A percentile compares a stretch with the other conserved stretches of the same genome.
phyloP scores from a whole-genome alignment of 352 stramenopile genomes.

The Pythium pyrilobum region DNA sequence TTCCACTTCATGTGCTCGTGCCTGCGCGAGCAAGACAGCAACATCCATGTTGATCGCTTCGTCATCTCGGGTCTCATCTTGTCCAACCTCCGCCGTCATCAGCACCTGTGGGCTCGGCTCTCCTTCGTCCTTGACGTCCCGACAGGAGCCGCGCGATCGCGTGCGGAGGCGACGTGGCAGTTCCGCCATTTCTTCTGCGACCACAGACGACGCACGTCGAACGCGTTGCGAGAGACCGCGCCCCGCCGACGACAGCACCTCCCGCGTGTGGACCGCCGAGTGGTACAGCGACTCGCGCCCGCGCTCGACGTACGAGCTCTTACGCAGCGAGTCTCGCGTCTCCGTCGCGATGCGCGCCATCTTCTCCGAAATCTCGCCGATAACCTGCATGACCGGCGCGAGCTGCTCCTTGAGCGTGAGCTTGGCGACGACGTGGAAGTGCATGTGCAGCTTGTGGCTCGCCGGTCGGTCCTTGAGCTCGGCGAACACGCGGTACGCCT shows the following conservation, averaged over 20 bases:
- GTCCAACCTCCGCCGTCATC: constrained; percentile 7
- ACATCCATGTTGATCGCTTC: constrained; percentile 3
- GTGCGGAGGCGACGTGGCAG: constrained; percentile 45
- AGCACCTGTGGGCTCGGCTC: constrained; percentile 5
- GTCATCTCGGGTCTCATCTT: not conserved
- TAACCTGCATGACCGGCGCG: constrained; percentile 36
- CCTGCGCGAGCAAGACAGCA: constrained; percentile 9
- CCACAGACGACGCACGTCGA: constrained; percentile 32
- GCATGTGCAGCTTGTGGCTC: constrained; percentile 24
- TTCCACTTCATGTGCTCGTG: constrained; percentile 13
- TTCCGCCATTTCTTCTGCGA: constrained; percentile 29
- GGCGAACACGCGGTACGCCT: constrained; percentile 49
- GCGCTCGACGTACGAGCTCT: constrained; percentile 33
- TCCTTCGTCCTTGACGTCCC: constrained; percentile 5
- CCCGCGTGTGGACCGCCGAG: constrained; percentile 44
- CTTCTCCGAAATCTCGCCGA: constrained; percentile 42
- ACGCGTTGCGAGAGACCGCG: constrained; percentile 42
- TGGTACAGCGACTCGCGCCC: constrained; percentile 47
- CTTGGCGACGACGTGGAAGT: constrained; percentile 51
- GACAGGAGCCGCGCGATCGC: constrained; percentile 18
- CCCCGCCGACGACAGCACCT: constrained; percentile 35
- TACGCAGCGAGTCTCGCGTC: constrained; percentile 23
- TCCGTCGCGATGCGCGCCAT: constrained; percentile 29
- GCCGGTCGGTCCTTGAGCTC: constrained; percentile 22
- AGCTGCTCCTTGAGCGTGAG: constrained; percentile 44